Percentiles rank a stretch among this genome's conserved stretches.
Evolutionary conservation across 129 eudicot species (phyloP).

Genomic region (Artemisia argyi): DNA sequence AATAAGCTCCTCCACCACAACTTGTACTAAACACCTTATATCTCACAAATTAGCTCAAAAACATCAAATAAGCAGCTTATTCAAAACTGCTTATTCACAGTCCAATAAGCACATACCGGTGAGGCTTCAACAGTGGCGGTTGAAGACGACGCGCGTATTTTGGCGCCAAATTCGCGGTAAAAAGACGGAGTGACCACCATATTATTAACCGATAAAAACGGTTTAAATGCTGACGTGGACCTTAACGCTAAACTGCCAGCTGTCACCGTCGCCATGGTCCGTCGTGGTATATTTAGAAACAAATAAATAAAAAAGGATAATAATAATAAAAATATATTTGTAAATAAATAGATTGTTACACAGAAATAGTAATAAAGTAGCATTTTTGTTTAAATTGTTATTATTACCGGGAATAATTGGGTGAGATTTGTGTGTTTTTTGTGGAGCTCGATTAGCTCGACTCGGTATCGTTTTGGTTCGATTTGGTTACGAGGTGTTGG

Average conservation of each 20-base stretch:
- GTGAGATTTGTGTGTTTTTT: too few species aligned
- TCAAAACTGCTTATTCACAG: too few species aligned
- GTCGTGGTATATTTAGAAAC: background rate
- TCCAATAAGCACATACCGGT: slow-evolving; percentile 23
- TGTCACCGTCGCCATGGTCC: slow-evolving; percentile 22
- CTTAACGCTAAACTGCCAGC: slow-evolving; percentile 14
- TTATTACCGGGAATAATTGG: too few species aligned
- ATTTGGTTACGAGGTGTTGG: too few species aligned
- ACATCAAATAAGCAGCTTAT: too few species aligned
- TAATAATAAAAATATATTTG: background rate
- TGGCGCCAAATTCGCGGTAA: slow-evolving; percentile 27
- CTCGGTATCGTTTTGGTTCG: too few species aligned
- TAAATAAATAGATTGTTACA: background rate
- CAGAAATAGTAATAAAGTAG: too few species aligned
- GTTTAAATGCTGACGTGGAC: background rate
- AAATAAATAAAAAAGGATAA: background rate
- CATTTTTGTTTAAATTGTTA: too few species aligned
- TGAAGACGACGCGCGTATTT: slow-evolving; percentile 41
- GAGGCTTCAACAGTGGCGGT: slow-evolving; percentile 37
- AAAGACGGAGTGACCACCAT: slow-evolving; percentile 5
- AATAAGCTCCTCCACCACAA: too few species aligned
- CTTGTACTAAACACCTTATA: too few species aligned
- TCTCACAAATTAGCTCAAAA: too few species aligned
- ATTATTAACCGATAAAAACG: background rate
- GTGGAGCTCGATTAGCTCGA: too few species aligned